phyloP scores from a whole-genome alignment of 208 protist species.

The Endotrypanum monterogeii region DNA sequence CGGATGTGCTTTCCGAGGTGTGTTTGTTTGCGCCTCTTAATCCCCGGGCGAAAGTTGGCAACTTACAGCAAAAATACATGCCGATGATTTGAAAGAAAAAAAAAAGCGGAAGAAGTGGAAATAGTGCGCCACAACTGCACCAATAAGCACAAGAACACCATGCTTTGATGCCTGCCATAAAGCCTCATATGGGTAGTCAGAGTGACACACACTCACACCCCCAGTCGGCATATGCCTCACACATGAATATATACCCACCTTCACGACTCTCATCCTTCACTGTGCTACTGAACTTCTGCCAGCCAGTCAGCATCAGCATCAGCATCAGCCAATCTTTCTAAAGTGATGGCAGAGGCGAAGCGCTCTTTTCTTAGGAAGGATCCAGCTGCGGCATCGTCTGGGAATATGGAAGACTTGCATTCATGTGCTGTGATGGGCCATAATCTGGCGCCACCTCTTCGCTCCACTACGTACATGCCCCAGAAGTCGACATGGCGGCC shows the following conservation, averaged over 20 bases:
- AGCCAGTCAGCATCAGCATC: constrained; percentile 33
- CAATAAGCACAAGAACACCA: too few relatives aligned
- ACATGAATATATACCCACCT: neutral
- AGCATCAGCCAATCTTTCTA: constrained; percentile 20
- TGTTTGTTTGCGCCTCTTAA: too few relatives aligned
- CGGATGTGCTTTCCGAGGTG: too few relatives aligned
- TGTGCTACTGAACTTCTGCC: constrained; percentile 23
- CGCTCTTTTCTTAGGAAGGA: constrained; percentile 38
- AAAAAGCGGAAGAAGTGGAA: neutral
- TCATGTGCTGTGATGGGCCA: constrained; percentile 50
- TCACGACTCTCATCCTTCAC: neutral
- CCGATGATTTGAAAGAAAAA: too few relatives aligned
- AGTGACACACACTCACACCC: neutral
- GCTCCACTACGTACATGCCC: constrained; percentile 22
- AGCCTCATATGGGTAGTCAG: too few relatives aligned
- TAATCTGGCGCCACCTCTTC: neutral
- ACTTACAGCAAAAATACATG: too few relatives aligned
- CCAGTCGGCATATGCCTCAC: neutral
- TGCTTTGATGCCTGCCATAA: too few relatives aligned
- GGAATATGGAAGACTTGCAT: constrained; percentile 34
- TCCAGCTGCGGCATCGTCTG: constrained; percentile 30
- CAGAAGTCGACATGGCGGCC: constrained; percentile 37
- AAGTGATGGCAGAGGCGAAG: neutral
- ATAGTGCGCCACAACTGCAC: too few relatives aligned
- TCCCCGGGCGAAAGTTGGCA: too few relatives aligned